Base-by-base conservation (phyloP, 2,329 filamentous ascomycete genomes). In the Ophiobolus disseminans region DNA sequence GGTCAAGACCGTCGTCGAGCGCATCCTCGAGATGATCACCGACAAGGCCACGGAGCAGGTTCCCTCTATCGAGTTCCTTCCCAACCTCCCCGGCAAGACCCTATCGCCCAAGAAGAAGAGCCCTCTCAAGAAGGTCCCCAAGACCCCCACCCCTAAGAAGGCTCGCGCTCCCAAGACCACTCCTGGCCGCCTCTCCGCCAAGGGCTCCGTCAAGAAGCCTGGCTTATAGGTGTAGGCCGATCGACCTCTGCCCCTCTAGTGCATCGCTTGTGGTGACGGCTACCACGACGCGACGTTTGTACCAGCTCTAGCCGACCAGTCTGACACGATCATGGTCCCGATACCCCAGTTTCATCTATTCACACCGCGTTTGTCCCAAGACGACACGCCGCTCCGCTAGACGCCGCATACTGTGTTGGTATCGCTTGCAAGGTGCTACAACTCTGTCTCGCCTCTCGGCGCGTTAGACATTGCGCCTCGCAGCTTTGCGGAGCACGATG, bases 11-110 rank as follows among this genome's bases (percentile, higher is more conserved):
- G 44, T 61, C 2, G 56, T 70, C 40, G 49, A 59, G 3, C 32
- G 64, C n/a, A 63, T 72, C 34, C 44, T 55, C 6, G 54, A 69
- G 42, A 65, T 69, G 67, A 50, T 72, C 7, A 48, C 64, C 1
- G 56, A 52, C 2, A 54, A 60, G 7, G 60, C 63, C 9, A 63
- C 59, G 1, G 50, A 61, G 1, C 57, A 68, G 23, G 63, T 71
- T 7, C 66, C 67, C 1, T 53, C 65, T 0, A 66, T 70, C 14
- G 68, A 70, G 46, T 69, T 71, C 40, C 60, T 71, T 1, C 68
- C 66, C 1, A 51, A 63, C 23, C 40, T 72, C 14, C 51, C 59
- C 1, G 57, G 58, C 41, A 63, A 49, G 40, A 28, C 21, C 1
- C 6, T 25, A 1, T 38, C 55, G 1, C 56, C 59, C 5, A 56